A percentile compares a stretch with the other conserved stretches of the same genome.
phyloP scores from a whole-genome alignment of 805 yeast genomes.

The Deakozyma indianensis region DNA sequence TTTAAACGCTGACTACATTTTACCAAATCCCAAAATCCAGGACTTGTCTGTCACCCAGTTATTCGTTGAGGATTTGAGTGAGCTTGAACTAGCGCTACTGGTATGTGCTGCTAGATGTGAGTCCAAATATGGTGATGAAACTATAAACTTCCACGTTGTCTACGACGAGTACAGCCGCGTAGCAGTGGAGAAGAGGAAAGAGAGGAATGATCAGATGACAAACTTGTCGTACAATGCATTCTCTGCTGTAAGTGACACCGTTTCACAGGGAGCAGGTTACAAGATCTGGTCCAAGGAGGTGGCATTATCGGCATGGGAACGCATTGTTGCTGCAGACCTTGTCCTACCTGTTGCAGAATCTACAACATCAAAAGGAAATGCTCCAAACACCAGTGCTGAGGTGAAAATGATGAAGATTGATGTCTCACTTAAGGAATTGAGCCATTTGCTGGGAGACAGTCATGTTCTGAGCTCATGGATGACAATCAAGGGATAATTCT shows the following conservation, averaged over 20 bases:
- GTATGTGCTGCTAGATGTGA: slow-evolving; percentile 65
- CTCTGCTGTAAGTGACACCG: slow-evolving; percentile 19
- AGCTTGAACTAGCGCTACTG: slow-evolving; percentile 54
- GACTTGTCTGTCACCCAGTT: slow-evolving; percentile 12
- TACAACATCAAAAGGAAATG: slow-evolving; percentile 28
- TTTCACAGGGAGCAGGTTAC: slow-evolving; percentile 21
- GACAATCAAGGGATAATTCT: slow-evolving; percentile 10
- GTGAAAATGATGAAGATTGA: slow-evolving; percentile 21
- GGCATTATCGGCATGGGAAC: slow-evolving; percentile 63
- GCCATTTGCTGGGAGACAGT: slow-evolving; percentile 20
- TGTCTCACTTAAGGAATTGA: slow-evolving; percentile 19
- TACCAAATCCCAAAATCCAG: slow-evolving; percentile 10
- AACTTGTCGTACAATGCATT: slow-evolving; percentile 15
- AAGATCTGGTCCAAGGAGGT: slow-evolving; percentile 49
- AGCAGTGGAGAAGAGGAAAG: slow-evolving; percentile 31
- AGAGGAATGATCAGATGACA: slow-evolving; percentile 20
- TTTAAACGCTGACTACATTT: slow-evolving; percentile 2
- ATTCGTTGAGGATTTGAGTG: slow-evolving; percentile 35
- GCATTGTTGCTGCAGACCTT: slow-evolving; percentile 40
- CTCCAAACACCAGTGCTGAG: slow-evolving; percentile 23
- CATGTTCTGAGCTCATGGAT: slow-evolving; percentile 28
- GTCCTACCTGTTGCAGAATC: slow-evolving; percentile 27
- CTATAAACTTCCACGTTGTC: slow-evolving; percentile 63
- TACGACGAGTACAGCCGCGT: slow-evolving; percentile 59
- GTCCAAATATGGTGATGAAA: slow-evolving; percentile 38